Base-by-base conservation (phyloP, 83 land plant genomes). In the Thuja plicata region DNA sequence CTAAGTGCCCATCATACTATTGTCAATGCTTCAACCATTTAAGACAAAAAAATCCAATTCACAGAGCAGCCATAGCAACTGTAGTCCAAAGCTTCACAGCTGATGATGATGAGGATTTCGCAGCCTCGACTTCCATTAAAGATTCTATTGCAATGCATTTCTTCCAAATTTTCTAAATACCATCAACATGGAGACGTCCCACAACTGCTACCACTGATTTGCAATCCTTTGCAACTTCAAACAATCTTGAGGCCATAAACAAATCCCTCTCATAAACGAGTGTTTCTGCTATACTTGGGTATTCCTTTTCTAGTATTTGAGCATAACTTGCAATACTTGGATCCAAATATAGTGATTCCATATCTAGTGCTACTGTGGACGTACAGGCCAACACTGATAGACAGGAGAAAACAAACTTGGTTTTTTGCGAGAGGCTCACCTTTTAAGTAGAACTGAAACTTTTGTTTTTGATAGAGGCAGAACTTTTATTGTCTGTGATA, bases 181-280 rank as follows among this genome's bases (percentile, higher is more conserved):
- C 99, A 60, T 90, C 38, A 45, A 97, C 87, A 89, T 97, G 99
- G 35, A 97, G 98, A 87, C 92, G 96, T 32, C 99, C 98, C 88
- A 97, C 96, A 88, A 97, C 98, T 38, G 96, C 99, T 62, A 97
- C 98, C 27, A 97, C 95, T 89, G 99, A 95, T 46, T 90, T 85
- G 85, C 93, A 91, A 41, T 94, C 91, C 4, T 90, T 91, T 1
- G 98, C 99, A 89, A 95, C 91, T 86, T 80, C 88, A 57, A 92
- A 89, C 87, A 97, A 89, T 82, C 88, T 91, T 9, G 94, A 92
- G 57, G 97, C 94, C 99, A 97, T 97, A 86, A 92, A 97, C 91
- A 62, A 5, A 8, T 62, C 27, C n/a, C 70, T 21, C 70, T 62
- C 70, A 62, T 24, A n/a, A 62, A 0, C 24, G n/a, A 62, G 24